Conservation (phyloP, 1,139 yeast species). For the Torulaspora pretoriensis region DNA sequence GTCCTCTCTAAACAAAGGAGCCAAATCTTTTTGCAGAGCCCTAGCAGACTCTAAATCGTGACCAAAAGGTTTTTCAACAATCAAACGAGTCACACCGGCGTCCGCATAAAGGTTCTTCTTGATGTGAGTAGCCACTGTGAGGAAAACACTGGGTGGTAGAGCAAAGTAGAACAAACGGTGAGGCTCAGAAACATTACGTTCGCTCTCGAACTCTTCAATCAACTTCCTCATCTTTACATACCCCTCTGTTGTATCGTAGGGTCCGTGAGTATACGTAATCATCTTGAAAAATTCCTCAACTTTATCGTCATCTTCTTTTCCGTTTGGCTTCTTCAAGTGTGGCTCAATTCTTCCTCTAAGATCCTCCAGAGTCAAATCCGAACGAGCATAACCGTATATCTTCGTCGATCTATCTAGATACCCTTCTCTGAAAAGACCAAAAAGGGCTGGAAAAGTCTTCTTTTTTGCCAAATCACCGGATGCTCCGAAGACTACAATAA, state of each 20-base stretch:
- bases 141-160: conserved; percentile 89
- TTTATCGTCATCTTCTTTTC: conserved; percentile 43
- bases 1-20: conserved; percentile 85
- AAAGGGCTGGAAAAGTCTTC: conserved; percentile 84
- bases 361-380: conserved; percentile 62
- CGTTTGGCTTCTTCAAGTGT: conserved; percentile 57
- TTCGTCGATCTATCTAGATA: conserved; percentile 64
- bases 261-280: conserved; percentile 68
- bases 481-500: conserved; percentile 89
- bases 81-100: conserved; percentile 70
- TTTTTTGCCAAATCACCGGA: conserved; percentile 96
- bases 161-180: conserved; percentile 89
- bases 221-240: conserved; percentile 52
- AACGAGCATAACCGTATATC: conserved; percentile 90
- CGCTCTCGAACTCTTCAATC: conserved; percentile 57
- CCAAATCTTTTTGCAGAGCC: conserved; percentile 66
- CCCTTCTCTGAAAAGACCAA: conserved; percentile 73
- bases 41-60: conserved; percentile 78
- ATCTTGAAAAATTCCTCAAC: conserved; percentile 61
- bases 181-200: conserved; percentile 44
- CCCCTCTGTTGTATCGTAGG: conserved; percentile 76
- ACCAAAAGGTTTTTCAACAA: conserved; percentile 97
- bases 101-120: conserved; percentile 64
- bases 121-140: conserved; percentile 68
- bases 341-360: conserved; percentile 62